phyloP scores from a whole-genome alignment of 225 moss, liverwort and hornwort genomes.

The Sphagnum tenellum region DNA sequence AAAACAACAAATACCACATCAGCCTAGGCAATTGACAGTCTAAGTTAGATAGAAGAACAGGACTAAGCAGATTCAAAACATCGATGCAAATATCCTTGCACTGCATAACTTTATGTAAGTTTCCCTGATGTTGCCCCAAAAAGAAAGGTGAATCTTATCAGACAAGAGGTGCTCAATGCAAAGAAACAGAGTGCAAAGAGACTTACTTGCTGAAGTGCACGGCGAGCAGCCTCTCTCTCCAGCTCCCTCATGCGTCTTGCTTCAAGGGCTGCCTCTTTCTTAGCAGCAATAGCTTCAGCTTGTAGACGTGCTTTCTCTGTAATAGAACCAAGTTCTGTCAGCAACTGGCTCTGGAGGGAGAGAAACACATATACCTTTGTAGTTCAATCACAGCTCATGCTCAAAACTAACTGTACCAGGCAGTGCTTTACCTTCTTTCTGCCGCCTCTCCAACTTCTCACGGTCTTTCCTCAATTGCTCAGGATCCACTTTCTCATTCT shows the following conservation, averaged over 20 bases:
- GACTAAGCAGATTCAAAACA: no score
- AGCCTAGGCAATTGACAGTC: no score
- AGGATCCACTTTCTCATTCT: constrained; percentile 90
- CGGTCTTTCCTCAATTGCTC: constrained; percentile 72
- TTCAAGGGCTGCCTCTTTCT: constrained; percentile 56
- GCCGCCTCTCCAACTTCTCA: constrained; percentile 72
- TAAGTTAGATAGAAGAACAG: no score
- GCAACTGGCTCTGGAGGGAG: neutral
- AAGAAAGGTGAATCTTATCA: no score
- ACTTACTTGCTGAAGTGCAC: constrained; percentile 68
- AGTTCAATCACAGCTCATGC: no score
- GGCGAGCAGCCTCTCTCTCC: constrained; percentile 83
- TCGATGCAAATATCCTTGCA: no score
- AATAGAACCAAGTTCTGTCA: neutral
- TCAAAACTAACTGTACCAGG: neutral
- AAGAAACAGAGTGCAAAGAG: neutral
- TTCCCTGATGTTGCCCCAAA: no score
- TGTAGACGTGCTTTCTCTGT: constrained; percentile 94
- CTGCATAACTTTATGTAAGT: no score
- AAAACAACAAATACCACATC: no score
- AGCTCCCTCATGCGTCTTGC: constrained; percentile 75
- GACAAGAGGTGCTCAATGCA: neutral
- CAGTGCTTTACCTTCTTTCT: constrained; percentile 51
- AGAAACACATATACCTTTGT: neutral
- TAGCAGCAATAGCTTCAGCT: constrained; percentile 82